Evolutionary conservation across 2,329 filamentous ascomycete species (phyloP).

Genomic region (Pseudogymnoascus sp.): DNA sequence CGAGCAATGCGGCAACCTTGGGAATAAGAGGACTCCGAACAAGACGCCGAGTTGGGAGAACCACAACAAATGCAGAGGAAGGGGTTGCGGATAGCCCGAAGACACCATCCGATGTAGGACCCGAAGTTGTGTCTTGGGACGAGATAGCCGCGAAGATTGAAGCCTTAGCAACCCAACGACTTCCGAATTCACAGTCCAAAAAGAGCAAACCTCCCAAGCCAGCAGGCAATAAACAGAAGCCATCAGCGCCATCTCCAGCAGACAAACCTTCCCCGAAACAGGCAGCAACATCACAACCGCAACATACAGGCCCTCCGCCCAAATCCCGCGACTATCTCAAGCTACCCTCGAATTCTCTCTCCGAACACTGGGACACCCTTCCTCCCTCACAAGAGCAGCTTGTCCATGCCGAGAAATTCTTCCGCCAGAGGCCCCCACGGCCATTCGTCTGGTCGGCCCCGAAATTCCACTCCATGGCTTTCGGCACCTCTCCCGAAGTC

Average conservation of each 20-base stretch:
- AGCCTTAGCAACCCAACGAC: conserved; percentile 1
- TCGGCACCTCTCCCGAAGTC: conserved; percentile 33
- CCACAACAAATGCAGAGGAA: neutral
- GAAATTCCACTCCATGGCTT: conserved; percentile 52
- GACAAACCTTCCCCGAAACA: neutral
- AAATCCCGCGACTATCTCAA: conserved; percentile 11
- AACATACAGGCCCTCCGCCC: neutral
- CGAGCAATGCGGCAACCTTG: neutral
- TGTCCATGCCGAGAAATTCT: conserved; percentile 37
- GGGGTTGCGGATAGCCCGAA: neutral
- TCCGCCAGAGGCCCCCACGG: conserved; percentile 36
- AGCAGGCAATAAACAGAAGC: neutral
- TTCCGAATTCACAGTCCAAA: neutral
- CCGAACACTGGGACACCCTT: conserved; percentile 44
- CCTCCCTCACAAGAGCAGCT: conserved; percentile 38
- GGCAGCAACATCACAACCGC: neutral
- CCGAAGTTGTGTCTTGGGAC: conserved; percentile 5
- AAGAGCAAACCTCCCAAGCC: neutral
- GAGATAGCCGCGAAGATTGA: conserved; percentile 3
- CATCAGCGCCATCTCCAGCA: neutral
- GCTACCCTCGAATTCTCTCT: conserved; percentile 22
- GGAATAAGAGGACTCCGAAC: conserved; percentile 4
- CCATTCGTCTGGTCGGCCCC: conserved; percentile 51
- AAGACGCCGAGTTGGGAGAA: neutral
- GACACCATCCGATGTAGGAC: neutral